These are phyloP conservation scores for Pestalotiopsis sp. DNA, from an alignment of 2,329 filamentous ascomycete species.

Conservation along the genomic window DNA sequence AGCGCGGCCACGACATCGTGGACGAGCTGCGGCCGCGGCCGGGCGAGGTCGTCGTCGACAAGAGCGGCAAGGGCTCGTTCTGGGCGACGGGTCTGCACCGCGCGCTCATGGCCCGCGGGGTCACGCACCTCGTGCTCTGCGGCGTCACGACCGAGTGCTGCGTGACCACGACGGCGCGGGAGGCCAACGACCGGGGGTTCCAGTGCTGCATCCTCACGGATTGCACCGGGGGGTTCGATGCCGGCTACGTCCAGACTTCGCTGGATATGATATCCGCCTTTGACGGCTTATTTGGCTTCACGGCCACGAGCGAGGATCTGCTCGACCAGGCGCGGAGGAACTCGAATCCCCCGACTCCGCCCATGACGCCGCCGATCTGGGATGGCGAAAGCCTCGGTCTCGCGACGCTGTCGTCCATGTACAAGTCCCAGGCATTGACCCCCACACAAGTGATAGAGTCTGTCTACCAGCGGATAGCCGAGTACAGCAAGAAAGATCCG, in stretches of 20 bases:
- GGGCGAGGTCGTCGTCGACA: slow-evolving; percentile 58
- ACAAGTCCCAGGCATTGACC: neutral
- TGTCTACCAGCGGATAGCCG: neutral
- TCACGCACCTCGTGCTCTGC: slow-evolving; percentile 60
- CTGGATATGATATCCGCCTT: slow-evolving; percentile 54
- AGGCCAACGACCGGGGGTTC: slow-evolving; percentile 63
- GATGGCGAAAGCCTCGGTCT: neutral
- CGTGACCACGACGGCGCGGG: slow-evolving; percentile 57
- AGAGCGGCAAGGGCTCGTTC: slow-evolving; percentile 61
- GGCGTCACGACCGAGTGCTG: slow-evolving; percentile 63
- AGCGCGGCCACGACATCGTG: slow-evolving; percentile 27
- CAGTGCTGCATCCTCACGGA: slow-evolving; percentile 57
- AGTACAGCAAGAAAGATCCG: neutral
- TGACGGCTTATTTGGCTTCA: slow-evolving; percentile 55
- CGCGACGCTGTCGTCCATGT: neutral
- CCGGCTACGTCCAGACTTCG: slow-evolving; percentile 45
- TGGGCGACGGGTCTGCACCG: slow-evolving; percentile 59
- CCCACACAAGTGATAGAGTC: neutral
- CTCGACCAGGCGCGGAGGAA: slow-evolving; percentile 17
- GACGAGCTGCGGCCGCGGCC: slow-evolving; percentile 54
- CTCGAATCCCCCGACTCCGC: neutral
- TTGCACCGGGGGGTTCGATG: slow-evolving; percentile 51
- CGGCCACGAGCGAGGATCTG: slow-evolving; percentile 43
- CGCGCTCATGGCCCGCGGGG: slow-evolving; percentile 53
- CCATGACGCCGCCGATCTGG: neutral